These are phyloP conservation scores for Silene latifolia DNA, from an alignment of 148 eudicot species.

Conservation along the genomic window DNA sequence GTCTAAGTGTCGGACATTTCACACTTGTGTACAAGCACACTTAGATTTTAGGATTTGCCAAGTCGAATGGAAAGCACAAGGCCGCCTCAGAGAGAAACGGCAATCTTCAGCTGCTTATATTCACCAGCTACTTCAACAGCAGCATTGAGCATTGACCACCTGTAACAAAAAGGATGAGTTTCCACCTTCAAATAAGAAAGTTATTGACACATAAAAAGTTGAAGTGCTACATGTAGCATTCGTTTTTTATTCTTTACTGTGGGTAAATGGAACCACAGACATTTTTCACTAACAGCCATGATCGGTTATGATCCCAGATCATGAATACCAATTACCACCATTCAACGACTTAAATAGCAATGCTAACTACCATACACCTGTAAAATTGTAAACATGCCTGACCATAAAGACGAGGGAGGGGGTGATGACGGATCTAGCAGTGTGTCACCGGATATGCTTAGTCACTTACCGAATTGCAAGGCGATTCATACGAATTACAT, in stretches of 20 bases:
- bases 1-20: conserved; percentile 6
- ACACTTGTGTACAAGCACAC: conserved; percentile 13
- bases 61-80: conserved; percentile 12
- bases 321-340: too few relatives aligned
- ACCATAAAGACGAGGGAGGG: not conserved
- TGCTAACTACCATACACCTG: too few relatives aligned
- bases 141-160: conserved; percentile 13
- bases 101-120: conserved; percentile 10
- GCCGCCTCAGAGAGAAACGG: conserved; percentile 1
- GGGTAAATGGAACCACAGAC: too few relatives aligned
- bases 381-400: not conserved
- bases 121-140: conserved; percentile 13
- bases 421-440: too few relatives aligned
- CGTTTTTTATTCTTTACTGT: too few relatives aligned
- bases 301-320: too few relatives aligned
- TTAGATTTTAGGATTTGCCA: conserved; percentile 13
- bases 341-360: too few relatives aligned
- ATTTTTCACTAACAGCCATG: too few relatives aligned
- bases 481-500: too few relatives aligned
- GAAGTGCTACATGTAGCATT: too few relatives aligned
- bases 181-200: not conserved
- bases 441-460: too few relatives aligned
- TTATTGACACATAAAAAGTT: not conserved
- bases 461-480: too few relatives aligned
- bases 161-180: not conserved